These are phyloP conservation scores for Elaeis oleifera DNA, from an alignment of 202 grass and related monocot genomes.

Conservation along the genomic window DNA sequence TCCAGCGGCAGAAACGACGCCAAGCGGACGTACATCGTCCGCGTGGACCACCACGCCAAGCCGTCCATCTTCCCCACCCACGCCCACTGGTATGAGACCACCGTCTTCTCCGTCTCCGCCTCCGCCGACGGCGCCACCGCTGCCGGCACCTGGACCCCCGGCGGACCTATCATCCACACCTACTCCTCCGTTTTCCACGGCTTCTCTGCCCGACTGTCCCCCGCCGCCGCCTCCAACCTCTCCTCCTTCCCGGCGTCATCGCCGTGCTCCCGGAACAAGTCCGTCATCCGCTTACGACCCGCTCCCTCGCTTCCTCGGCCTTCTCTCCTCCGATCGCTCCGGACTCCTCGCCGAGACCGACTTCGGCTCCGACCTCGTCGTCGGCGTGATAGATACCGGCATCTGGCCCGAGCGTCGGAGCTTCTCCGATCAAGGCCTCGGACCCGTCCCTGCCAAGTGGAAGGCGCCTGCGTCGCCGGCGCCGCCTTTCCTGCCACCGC, in stretches of 20 bases:
- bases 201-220: conserved; percentile 62
- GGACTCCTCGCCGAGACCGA: conserved; percentile 82
- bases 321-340: conserved; percentile 71
- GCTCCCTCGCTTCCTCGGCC: conserved; percentile 57
- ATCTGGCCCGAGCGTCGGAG: conserved; percentile 72
- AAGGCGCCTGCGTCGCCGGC: conserved; percentile 46
- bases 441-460: conserved; percentile 46
- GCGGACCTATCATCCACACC: conserved; percentile 72
- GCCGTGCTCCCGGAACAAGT: conserved; percentile 69
- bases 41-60: conserved; percentile 76
- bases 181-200: conserved; percentile 70
- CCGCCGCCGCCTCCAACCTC: conserved; percentile 29
- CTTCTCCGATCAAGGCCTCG: conserved; percentile 62
- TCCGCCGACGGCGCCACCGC: not conserved
- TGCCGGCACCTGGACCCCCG: conserved; percentile 31
- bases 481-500: conserved; percentile 43
- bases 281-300: conserved; percentile 56
- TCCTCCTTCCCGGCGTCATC: conserved; percentile 34
- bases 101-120: conserved; percentile 30
- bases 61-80: conserved; percentile 79
- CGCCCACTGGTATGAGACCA: conserved; percentile 85
- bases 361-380: conserved; percentile 78
- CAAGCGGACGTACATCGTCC: conserved; percentile 79
- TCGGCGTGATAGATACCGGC: conserved; percentile 80
- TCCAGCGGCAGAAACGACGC: not conserved